Percentiles rank a stretch among this genome's conserved stretches.
These are phyloP conservation scores for Chenopodium formosanum DNA, from an alignment of 148 eudicot species.

Conservation along the genomic window DNA sequence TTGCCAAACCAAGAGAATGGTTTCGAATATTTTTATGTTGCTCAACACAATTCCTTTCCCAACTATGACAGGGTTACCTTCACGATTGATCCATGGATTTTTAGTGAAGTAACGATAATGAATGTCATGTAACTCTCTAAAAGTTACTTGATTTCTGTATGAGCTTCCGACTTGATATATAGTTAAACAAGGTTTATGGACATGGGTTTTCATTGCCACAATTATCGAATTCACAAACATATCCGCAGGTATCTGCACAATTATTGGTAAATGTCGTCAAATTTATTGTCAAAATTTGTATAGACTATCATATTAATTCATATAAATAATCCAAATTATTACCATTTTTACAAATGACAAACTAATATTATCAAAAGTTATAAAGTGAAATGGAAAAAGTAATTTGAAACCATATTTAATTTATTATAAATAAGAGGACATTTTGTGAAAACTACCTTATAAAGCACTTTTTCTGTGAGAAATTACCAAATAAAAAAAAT, in stretches of 20 bases:
- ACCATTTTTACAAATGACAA: no score
- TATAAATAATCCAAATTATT: no score
- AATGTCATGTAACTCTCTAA: constrained; percentile 10
- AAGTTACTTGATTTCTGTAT: constrained; percentile 20
- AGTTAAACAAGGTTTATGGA: constrained; percentile 12
- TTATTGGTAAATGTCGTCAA: no score
- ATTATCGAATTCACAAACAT: constrained; percentile 74
- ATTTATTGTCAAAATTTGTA: no score
- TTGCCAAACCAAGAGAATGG: constrained; percentile 11
- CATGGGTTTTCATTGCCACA: constrained; percentile 54
- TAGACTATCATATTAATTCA: no score
- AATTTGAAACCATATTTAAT: no score
- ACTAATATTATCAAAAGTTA: no score
- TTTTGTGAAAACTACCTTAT: no score
- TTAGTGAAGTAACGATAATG: constrained; percentile 11
- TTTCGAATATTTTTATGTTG: constrained; percentile 14
- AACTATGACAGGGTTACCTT: constrained; percentile 11
- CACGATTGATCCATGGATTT: constrained; percentile 17
- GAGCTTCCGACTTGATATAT: constrained; percentile 30
- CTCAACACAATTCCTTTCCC: constrained; percentile 1
- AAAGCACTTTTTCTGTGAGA: no score
- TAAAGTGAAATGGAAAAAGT: no score
- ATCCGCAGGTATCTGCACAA: constrained; percentile 65
- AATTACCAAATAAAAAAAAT: no score
- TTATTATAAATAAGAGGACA: no score